Base-by-base conservation (phyloP, 176 grass and related monocot genomes). In the Calamus simplicifolius region DNA sequence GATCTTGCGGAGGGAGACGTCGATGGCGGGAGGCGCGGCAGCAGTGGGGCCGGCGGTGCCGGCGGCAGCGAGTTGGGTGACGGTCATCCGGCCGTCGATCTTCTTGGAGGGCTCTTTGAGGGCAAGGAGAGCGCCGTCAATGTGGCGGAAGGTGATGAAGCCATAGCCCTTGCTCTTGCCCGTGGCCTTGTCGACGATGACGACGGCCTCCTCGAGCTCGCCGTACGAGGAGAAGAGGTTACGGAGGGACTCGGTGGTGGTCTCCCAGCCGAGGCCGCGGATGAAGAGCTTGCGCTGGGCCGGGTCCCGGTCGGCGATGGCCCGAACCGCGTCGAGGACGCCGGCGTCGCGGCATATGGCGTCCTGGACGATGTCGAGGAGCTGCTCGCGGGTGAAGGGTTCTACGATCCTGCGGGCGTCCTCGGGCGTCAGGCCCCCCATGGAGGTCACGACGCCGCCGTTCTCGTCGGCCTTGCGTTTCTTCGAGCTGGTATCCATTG, bases 71-170 rank as follows among this genome's bases (percentile, higher is more conserved):
- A 98, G 93, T 57, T 98, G 93, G 16, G 87, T 90, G 14, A 98
- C 93, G 5, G 93, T 83, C 67, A 98, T 85, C 29, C 87, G 83
- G 17, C 81, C 93, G 35, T 98, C 93, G 25, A 98, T 98, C 78
- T 98, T 98, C 81, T 98, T 98, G 2, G 93, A 98, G 0, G 93
- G 93, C 60, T 98, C 93, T 67, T 83, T 98, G 18, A 98, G 82
- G 6, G 93, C 93, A 55, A 88, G 87, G 68, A 92, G 64, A 17
- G 88, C 93, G 14, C 87, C 86, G 16, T 98, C 93, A 3, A 83
- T 72, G 52, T 98, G 77, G 66, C 84, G 87, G 82, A 98, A 98
- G 64, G 93, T 92, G 69, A 98, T 85, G 72, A 98, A 98, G 0
- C 93, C 93, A 23, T 98, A 98, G 25, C 93, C 84, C 69, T 92